Evolutionary conservation across 2,329 filamentous ascomycete genomes (phyloP).

Genomic region (Calcarisporium arbuscula): DNA sequence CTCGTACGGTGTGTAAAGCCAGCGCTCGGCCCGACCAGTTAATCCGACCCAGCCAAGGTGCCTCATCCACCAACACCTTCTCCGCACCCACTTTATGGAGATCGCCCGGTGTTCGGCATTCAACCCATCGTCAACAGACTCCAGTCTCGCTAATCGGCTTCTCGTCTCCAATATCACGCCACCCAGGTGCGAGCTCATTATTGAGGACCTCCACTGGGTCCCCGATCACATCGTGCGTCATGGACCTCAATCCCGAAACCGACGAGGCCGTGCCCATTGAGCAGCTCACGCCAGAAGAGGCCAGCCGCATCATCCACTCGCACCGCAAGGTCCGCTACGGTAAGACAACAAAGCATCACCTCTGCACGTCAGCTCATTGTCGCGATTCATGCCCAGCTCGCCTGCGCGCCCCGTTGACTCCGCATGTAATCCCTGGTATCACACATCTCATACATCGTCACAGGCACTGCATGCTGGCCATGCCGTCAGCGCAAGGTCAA

Average conservation of each 20-base stretch:
- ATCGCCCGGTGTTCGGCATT: conserved; percentile 32
- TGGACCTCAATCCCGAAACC: conserved; percentile 38
- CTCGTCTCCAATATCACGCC: conserved; percentile 8
- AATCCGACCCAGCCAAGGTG: too few relatives aligned
- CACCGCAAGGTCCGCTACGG: conserved; percentile 64
- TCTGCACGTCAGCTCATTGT: too few relatives aligned
- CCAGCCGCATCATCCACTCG: conserved; percentile 62
- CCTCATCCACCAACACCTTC: neutral
- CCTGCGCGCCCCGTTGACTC: too few relatives aligned
- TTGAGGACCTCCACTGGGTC: too few relatives aligned
- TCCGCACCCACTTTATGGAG: conserved; percentile 12
- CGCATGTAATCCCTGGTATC: neutral
- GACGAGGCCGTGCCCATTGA: conserved; percentile 40
- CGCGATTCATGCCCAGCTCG: too few relatives aligned
- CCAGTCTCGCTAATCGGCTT: neutral
- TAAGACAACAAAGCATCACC: conserved; percentile 39
- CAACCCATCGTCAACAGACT: conserved; percentile 14
- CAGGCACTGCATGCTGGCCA: conserved; percentile 60
- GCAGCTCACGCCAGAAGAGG: conserved; percentile 58
- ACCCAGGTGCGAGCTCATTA: conserved; percentile 13
- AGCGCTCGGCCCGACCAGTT: conserved; percentile 5
- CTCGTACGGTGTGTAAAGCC: too few relatives aligned
- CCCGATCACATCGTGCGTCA: conserved; percentile 19
- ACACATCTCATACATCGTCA: neutral
- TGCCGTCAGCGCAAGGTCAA: conserved; percentile 64